Evolutionary conservation across 352 stramenopile genomes (phyloP).

Genomic region (Thalassiosira mediterranea): DNA sequence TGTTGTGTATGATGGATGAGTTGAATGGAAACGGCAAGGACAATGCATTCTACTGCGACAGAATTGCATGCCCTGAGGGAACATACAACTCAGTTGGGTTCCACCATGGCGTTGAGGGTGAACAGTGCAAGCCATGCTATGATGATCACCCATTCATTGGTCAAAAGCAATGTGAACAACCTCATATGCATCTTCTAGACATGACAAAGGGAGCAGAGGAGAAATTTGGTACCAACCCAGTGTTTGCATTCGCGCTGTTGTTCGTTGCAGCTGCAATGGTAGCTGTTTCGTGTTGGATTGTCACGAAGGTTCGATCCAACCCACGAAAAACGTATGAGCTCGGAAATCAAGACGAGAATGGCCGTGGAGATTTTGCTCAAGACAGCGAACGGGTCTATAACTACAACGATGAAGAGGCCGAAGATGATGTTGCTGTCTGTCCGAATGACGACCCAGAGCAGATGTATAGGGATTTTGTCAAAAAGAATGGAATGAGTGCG

Average conservation of each 20-base stretch:
- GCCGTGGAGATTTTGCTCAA: neutral
- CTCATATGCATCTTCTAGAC: neutral
- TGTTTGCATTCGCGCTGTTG: neutral
- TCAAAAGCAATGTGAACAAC: constrained; percentile 18
- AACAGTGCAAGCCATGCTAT: constrained; percentile 43
- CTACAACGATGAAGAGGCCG: neutral
- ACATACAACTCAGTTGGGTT: constrained; percentile 42
- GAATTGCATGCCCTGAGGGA: constrained; percentile 44
- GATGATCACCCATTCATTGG: constrained; percentile 37
- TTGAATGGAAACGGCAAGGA: constrained; percentile 46
- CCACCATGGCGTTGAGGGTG: constrained; percentile 10
- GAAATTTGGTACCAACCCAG: neutral
- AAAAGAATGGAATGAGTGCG: neutral
- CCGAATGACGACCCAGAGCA: neutral
- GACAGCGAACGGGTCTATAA: neutral
- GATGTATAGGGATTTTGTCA: neutral
- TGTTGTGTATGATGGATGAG: constrained; percentile 52
- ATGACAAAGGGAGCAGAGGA: constrained; percentile 2
- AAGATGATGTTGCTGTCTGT: neutral
- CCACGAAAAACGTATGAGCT: neutral
- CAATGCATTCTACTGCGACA: constrained; percentile 45
- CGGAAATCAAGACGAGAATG: neutral
- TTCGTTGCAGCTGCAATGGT: neutral
- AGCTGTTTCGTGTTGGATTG: neutral
- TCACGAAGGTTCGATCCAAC: neutral